These are phyloP conservation scores for Ilyonectria destructans DNA, from an alignment of 2,329 filamentous ascomycete genomes.

Conservation along the genomic window DNA sequence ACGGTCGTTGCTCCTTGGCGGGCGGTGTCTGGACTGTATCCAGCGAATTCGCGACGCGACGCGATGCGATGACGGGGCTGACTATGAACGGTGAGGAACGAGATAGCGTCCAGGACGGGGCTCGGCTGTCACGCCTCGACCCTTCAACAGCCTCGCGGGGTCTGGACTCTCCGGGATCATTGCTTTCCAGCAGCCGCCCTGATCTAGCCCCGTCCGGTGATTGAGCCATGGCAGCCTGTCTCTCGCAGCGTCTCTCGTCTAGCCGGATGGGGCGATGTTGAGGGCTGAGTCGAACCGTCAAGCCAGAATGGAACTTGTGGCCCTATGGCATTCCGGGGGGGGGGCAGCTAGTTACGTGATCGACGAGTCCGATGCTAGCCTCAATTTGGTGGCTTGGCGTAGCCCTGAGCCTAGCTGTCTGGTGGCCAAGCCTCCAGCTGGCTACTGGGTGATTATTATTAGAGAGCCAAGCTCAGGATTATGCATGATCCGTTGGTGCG, in stretches of 20 bases:
- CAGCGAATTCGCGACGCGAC: background rate
- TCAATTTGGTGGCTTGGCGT: background rate
- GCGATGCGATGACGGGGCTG: background rate
- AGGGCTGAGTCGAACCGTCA: background rate
- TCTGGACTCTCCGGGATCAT: background rate
- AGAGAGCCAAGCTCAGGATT: background rate
- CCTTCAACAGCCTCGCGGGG: background rate
- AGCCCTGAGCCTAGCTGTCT: background rate
- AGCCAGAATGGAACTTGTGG: background rate
- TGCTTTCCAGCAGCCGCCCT: background rate
- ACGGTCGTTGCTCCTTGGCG: background rate
- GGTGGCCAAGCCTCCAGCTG: no score
- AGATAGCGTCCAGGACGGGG: background rate
- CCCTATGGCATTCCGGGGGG: background rate
- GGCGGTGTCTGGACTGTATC: background rate
- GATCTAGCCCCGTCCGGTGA: no score
- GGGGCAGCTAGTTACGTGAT: background rate
- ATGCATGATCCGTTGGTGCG: background rate
- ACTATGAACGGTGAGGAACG: background rate
- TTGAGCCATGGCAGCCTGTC: no score
- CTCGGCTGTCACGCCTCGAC: background rate
- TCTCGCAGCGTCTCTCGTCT: no score
- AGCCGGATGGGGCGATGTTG: background rate
- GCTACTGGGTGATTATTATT: background rate
- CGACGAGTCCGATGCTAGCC: background rate